Base-by-base conservation (phyloP, 1,284 basidiomycete genomes). In the Tylopilus orsonianus region DNA sequence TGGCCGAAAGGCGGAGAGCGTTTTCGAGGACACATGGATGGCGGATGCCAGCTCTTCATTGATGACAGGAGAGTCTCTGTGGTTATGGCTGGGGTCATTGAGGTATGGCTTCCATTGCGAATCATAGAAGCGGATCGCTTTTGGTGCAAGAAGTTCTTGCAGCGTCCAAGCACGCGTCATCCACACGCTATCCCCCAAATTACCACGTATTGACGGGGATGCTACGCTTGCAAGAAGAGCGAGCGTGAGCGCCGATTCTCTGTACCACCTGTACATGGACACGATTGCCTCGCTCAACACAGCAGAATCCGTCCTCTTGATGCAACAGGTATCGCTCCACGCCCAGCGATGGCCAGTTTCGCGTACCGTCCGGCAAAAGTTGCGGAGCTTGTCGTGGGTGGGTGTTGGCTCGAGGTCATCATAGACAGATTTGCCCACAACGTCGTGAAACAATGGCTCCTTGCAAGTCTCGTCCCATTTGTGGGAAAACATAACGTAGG, bases 401-500 rank as follows among this genome's bases (percentile, higher is more conserved):
- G 41, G 32, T 4, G 24, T 47, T 18, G n/a, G 26, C n/a, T 48
- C 19, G 18, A 56, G 41, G 8, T 46, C 49, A 4, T 19, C 5
- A 30, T 58, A 54, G 23, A 59, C 19, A 7, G 49, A 53, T 34
- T 54, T 53, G 0, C 26, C 45, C 32, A 8, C 18, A 4, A 56
- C 7, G 12, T 57, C 51, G 3, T 46, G 51, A 12, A 56, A 54
- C 16, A 8, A 23, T 2, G 50, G 55, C 19, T 56, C 57, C 3
- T 38, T 4, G 40, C n/a, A 27, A 13, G 26, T 33, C 14, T 23
- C 36, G 9, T 57, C 35, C 58, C 56, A 57, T 27, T 34, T 57
- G 16, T 60, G 55, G 8, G 58, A 57, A 26, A 57, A 50, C 58
- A 47, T 57, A 33, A 46, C 58, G n/a, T 55, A 60, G 13, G 46